These are phyloP conservation scores for Mycena pura DNA, from an alignment of 768 basidiomycete genomes.

Conservation along the genomic window DNA sequence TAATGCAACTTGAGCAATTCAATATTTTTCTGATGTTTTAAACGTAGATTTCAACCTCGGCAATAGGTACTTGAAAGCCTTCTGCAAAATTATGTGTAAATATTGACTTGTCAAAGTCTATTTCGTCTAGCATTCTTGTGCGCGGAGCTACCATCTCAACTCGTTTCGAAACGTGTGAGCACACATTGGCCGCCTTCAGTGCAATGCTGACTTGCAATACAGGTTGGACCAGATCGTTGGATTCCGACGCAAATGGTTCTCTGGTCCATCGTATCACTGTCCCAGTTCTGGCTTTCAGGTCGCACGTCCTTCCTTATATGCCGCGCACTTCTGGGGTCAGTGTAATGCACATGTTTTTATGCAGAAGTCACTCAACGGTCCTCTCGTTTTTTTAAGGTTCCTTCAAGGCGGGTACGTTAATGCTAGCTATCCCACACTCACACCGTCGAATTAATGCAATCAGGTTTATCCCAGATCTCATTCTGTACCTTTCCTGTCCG, in stretches of 20 bases:
- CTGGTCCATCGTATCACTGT: slow-evolving; percentile 58
- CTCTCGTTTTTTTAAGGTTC: slow-evolving; percentile 32
- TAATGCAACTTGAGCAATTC: no score
- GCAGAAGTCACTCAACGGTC: not conserved
- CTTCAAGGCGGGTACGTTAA: slow-evolving; percentile 54
- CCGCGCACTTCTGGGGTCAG: slow-evolving; percentile 55
- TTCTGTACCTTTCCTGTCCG: slow-evolving; percentile 67
- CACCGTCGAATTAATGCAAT: not conserved
- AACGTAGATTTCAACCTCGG: slow-evolving; percentile 59
- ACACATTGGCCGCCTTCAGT: not conserved
- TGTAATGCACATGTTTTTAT: not conserved
- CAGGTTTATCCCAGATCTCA: slow-evolving; percentile 64
- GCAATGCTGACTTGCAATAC: not conserved
- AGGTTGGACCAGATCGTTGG: slow-evolving; percentile 70
- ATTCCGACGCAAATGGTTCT: slow-evolving; percentile 64
- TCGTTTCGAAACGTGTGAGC: slow-evolving; percentile 63
- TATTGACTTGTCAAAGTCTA: slow-evolving; percentile 28
- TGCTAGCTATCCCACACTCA: no score
- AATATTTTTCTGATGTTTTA: not conserved
- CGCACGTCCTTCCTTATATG: slow-evolving; percentile 55
- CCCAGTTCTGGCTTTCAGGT: slow-evolving; percentile 65
- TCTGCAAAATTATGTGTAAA: not conserved
- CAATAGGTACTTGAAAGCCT: slow-evolving; percentile 43
- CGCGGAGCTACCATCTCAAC: slow-evolving; percentile 68
- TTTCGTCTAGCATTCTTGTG: slow-evolving; percentile 57